Base-by-base conservation (phyloP, 768 basidiomycete genomes). In the Boletellus emodensis region DNA sequence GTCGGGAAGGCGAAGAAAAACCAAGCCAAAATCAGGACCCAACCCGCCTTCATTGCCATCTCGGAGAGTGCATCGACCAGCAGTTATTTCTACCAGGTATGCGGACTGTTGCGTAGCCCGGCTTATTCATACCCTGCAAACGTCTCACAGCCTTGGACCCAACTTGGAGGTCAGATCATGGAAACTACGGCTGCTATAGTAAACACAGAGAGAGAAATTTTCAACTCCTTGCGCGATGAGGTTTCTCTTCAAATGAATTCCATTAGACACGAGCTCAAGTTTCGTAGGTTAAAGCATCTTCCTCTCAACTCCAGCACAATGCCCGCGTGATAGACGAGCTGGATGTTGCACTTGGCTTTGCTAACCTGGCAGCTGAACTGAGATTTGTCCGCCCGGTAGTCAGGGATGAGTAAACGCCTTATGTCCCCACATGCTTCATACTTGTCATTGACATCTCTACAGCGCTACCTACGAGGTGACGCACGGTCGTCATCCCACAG, bases 401-500 rank as follows among this genome's bases (percentile, higher is more conserved):
- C 28, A 78, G 72, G 15, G 80, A 87, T 26, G 78, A 84, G 94
- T 94, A 55, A 56, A 83, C 63, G 22, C 20, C 30, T 36, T 30
- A 44, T 33, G 42, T 35, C 24, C 30, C 35, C n/a, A 13, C 17
- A 33, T 1, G 2, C 12, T 53, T n/a, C 18, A 44, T 36, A 26
- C 47, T 22, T 18, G 34, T 22, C 17, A 15, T 18, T 49, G 53
- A 52, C 36, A 39, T 39, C 17, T 22, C 15, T 35, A 35, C 40
- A 84, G 83, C 17, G 69, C 72, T 46, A 74, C 77, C 0, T 87
- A 88, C 59, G 67, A 83, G 11, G 84, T 96, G 28, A 70, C 72
- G 9, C 83, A 90, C 58, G 94, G 93, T 15, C 83, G 94, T 22
- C 94, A 98, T 72, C 93, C 94, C 0, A 86, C 91, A 1, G 94